phyloP scores from a whole-genome alignment of 768 basidiomycete species.

The Hericium alpestre region DNA sequence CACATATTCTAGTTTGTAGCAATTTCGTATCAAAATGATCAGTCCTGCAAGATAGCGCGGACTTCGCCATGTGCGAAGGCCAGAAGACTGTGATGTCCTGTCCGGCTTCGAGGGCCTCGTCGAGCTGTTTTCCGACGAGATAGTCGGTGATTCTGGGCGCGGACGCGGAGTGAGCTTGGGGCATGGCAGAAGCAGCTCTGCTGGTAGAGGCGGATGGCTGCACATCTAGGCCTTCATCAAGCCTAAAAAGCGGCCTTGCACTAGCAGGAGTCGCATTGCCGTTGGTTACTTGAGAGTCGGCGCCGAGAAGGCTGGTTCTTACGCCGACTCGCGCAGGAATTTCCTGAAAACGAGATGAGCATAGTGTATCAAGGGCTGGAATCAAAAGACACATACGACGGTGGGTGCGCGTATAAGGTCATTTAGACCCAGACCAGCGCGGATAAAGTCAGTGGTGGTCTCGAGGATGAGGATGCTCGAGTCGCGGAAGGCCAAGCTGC shows the following conservation, averaged over 20 bases:
- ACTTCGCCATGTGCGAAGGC: slow-evolving; percentile 69
- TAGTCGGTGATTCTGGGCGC: slow-evolving; percentile 59
- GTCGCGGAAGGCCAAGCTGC: slow-evolving; percentile 65
- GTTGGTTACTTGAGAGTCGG: slow-evolving; percentile 14
- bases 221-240: slow-evolving; percentile 14
- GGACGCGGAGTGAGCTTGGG: slow-evolving; percentile 26
- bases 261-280: slow-evolving; percentile 21
- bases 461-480: slow-evolving; percentile 75
- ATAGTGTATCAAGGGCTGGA: slow-evolving; percentile 2
- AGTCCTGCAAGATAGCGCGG: too few species aligned
- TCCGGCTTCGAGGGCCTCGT: slow-evolving; percentile 66
- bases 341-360: slow-evolving; percentile 38
- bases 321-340: slow-evolving; percentile 73
- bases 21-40: too few species aligned
- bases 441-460: slow-evolving; percentile 55
- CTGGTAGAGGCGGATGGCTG: slow-evolving; percentile 33
- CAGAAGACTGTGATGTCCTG: slow-evolving; percentile 69
- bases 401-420: slow-evolving; percentile 72
- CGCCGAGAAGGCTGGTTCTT: slow-evolving; percentile 23
- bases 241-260: slow-evolving; percentile 16
- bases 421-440: slow-evolving; percentile 69
- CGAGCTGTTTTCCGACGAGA: slow-evolving; percentile 69
- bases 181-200: slow-evolving; percentile 37
- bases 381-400: slow-evolving; percentile 38
- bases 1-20: too few species aligned